A percentile compares a stretch with the other conserved stretches of the same genome.
Conservation (phyloP, 106 monocot species). For the Dendrobium chrysotoxum region DNA sequence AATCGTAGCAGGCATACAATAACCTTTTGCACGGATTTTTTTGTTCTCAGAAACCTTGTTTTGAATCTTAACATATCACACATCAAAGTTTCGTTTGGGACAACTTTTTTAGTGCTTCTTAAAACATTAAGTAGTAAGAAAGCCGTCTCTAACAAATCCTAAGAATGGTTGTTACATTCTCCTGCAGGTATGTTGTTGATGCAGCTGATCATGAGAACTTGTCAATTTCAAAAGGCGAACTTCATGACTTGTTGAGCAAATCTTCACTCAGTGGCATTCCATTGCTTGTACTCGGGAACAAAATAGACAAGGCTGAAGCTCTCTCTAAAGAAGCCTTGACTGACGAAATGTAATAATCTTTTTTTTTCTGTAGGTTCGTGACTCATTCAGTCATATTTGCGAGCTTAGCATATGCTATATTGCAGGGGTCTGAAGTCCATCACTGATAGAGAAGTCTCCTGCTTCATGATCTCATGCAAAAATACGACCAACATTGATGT, state of each 20-base stretch:
- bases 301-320: constrained; percentile 81
- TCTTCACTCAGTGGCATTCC: constrained; percentile 86
- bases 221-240: constrained; percentile 68
- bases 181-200: constrained; percentile 84
- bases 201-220: constrained; percentile 82
- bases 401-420: not conserved
- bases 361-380: not conserved
- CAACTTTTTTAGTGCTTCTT: too few relatives aligned
- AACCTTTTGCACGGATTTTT: too few relatives aligned
- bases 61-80: too few relatives aligned
- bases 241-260: constrained; percentile 86
- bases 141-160: too few relatives aligned
- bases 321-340: constrained; percentile 53
- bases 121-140: too few relatives aligned
- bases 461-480: constrained; percentile 98
- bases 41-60: too few relatives aligned
- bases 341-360: constrained; percentile 59
- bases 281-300: constrained; percentile 86
- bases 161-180: not conserved
- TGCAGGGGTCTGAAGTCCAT: constrained; percentile 67
- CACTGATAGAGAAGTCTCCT: constrained; percentile 70
- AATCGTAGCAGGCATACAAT: too few relatives aligned
- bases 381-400: not conserved
- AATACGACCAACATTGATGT: constrained; percentile 80
- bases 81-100: too few relatives aligned